These are phyloP conservation scores for Tetrahymena elliotti DNA, from an alignment of 73 alveolate genomes.

Conservation along the genomic window DNA sequence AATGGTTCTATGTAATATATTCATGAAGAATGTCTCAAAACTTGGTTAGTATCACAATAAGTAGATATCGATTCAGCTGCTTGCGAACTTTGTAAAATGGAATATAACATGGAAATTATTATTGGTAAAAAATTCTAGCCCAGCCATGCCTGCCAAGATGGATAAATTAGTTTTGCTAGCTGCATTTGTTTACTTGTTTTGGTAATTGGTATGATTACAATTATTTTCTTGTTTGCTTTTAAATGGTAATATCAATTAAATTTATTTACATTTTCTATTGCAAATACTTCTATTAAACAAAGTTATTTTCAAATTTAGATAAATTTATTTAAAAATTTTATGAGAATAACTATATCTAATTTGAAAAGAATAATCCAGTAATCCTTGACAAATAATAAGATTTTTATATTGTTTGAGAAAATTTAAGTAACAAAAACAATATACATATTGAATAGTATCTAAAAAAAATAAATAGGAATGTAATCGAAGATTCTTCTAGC, in stretches of 20 bases:
- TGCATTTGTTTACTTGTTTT: background rate
- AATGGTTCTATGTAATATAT: background rate
- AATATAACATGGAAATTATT: background rate
- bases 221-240: background rate
- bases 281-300: too few relatives aligned
- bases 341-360: too few relatives aligned
- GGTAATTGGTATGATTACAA: background rate
- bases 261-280: too few relatives aligned
- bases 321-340: too few relatives aligned
- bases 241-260: background rate
- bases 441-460: too few relatives aligned
- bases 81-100: background rate
- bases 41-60: background rate
- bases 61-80: background rate
- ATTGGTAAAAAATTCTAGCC: background rate
- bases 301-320: too few relatives aligned
- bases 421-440: too few relatives aligned
- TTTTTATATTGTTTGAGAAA: too few relatives aligned
- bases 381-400: too few relatives aligned
- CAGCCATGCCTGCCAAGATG: background rate
- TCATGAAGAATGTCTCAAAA: background rate
- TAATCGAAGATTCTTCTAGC: background rate
- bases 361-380: too few relatives aligned
- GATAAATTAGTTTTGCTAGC: background rate
- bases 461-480: background rate